phyloP scores from a whole-genome alignment of 257 asterid species.

The Ilex asprella region DNA sequence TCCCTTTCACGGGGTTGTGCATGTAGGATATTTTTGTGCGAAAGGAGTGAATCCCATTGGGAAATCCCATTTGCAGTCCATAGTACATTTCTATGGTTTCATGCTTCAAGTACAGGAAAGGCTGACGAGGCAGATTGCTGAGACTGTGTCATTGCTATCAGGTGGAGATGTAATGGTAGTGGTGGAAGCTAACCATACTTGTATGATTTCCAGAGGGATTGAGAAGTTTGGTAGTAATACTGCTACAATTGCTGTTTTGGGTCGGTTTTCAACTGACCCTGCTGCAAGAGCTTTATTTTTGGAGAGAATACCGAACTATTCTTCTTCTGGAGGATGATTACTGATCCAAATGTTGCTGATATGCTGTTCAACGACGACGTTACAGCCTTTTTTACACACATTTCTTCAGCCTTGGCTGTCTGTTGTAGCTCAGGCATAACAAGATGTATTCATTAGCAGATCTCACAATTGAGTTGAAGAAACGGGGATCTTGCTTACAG shows the following conservation, averaged over 20 bases:
- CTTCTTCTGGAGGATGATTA: slow-evolving; percentile 22
- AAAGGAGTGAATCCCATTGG: slow-evolving; percentile 31
- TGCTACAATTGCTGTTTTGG: slow-evolving; percentile 78
- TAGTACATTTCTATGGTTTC: slow-evolving; percentile 80
- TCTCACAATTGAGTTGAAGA: no score
- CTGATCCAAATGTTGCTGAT: no score
- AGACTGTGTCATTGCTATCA: slow-evolving; percentile 51
- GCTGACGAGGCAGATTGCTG: slow-evolving; percentile 89
- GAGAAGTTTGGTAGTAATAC: slow-evolving; percentile 91
- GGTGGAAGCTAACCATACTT: slow-evolving; percentile 88
- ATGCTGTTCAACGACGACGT: no score
- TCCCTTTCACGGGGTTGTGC: slow-evolving; percentile 90
- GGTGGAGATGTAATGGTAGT: slow-evolving; percentile 88
- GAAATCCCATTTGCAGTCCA: slow-evolving; percentile 55
- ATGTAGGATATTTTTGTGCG: slow-evolving; percentile 57
- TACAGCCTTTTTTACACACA: no score
- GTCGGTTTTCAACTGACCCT: slow-evolving; percentile 67
- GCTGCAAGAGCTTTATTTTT: slow-evolving; percentile 58
- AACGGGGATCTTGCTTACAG: no score
- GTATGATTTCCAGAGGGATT: slow-evolving; percentile 90
- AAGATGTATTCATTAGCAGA: no score
- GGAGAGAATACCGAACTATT: slow-evolving; percentile 60
- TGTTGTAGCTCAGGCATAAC: no score
- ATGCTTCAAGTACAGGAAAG: slow-evolving; percentile 98
- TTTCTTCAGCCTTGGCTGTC: no score